Percentiles rank a stretch among this genome's conserved stretches.
Evolutionary conservation across 306 rosid species (phyloP).

Genomic region (Abrus pulchellus): DNA sequence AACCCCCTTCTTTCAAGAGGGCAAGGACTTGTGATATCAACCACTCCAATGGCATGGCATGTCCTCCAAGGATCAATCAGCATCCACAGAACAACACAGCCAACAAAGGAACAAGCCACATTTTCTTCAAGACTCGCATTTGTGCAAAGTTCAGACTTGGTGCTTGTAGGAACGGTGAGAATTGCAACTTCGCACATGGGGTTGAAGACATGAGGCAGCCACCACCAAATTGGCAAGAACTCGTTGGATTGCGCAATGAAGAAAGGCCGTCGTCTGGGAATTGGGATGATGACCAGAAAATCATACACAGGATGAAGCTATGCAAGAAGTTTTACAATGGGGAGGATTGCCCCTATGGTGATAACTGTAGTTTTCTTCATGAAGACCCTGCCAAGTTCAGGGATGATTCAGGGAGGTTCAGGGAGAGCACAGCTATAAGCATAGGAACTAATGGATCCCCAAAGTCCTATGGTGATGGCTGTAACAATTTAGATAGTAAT

Average conservation of each 20-base stretch:
- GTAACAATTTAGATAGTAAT: conserved; percentile 55
- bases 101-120: conserved; percentile 69
- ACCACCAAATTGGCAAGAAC: conserved; percentile 98
- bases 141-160: conserved; percentile 82
- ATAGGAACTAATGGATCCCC: conserved; percentile 73
- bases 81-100: conserved; percentile 52
- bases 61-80: conserved; percentile 45
- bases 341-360: conserved; percentile 94
- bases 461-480: conserved; percentile 53
- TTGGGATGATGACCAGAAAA: conserved; percentile 89
- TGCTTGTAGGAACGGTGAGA: conserved; percentile 80
- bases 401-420: conserved; percentile 69
- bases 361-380: conserved; percentile 89
- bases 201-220: conserved; percentile 85
- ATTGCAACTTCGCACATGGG: conserved; percentile 97
- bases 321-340: conserved; percentile 94
- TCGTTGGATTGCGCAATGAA: conserved; percentile 64
- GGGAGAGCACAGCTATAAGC: conserved; percentile 84
- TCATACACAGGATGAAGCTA: conserved; percentile 91
- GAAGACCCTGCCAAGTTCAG: conserved; percentile 87
- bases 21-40: conserved; percentile 62
- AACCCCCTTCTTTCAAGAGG: conserved; percentile 63
- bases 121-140: conserved; percentile 91
- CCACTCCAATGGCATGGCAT: conserved; percentile 37
- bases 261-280: conserved; percentile 56